phyloP scores from a whole-genome alignment of 83 land plant species.

The Isoetes engelmannii region DNA sequence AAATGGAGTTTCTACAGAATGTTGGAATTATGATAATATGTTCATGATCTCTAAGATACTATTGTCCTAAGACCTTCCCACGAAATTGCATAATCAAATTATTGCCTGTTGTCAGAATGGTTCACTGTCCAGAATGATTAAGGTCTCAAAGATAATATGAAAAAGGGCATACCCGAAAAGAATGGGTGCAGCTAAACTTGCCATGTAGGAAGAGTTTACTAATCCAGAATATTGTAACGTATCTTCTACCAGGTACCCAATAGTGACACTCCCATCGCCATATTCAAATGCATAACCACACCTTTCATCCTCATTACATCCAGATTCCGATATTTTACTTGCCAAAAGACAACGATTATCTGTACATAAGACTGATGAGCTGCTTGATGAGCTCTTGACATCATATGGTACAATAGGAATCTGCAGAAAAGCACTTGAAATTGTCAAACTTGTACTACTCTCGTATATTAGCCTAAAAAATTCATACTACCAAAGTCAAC shows the following conservation, averaged over 20 bases:
- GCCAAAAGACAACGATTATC: neutral
- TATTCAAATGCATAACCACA: constrained; percentile 11
- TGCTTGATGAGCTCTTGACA: constrained; percentile 4
- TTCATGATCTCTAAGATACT: too few relatives aligned
- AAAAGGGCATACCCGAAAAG: constrained; percentile 73
- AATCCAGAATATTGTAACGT: constrained; percentile 31
- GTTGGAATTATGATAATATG: too few relatives aligned
- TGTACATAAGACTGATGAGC: neutral
- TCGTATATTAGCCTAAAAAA: neutral
- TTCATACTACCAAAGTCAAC: neutral
- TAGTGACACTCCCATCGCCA: constrained; percentile 14
- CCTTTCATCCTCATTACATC: neutral
- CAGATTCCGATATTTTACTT: too few relatives aligned
- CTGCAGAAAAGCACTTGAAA: neutral
- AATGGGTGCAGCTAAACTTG: constrained; percentile 45
- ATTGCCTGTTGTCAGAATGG: too few relatives aligned
- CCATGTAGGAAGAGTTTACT: constrained; percentile 14
- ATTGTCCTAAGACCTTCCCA: too few relatives aligned
- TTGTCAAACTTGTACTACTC: neutral
- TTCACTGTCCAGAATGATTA: too few relatives aligned
- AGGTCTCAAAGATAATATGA: too few relatives aligned
- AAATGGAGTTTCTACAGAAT: too few relatives aligned
- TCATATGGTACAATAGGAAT: constrained; percentile 8
- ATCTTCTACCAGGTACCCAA: constrained; percentile 10
- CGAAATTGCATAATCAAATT: too few relatives aligned